Evolutionary conservation across 192 early-diverging fungal genomes (phyloP), one percentile per base, ranked within the genome.

Genomic region (Coemansia sp.): DNA sequence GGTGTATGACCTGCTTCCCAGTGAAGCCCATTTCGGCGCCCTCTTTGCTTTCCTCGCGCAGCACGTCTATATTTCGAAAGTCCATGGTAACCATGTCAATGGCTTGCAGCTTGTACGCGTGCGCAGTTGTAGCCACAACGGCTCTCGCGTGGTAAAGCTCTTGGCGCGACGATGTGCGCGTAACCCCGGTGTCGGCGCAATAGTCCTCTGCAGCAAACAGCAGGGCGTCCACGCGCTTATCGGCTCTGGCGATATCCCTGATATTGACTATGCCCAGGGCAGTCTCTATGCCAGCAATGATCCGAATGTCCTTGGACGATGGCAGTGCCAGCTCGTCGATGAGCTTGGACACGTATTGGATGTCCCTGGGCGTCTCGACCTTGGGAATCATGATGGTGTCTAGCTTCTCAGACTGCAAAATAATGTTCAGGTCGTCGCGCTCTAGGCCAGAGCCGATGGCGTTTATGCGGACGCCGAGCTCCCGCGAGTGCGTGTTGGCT

Each of bases 1-100:
- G 95, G 65, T 98, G 95, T 53, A 98, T 93, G 4, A 93, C 93
- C 72, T 98, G 95, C 80, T 98, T 98, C 44, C 95, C 95, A 15
- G 91, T 87, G 77, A 95, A 98, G 7, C 95, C 95, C 89, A 94
- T 94, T 56, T 88, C 83, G 8, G 88, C 85, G 2, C 91, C 95
- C 72, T 95, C 93, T 18, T 64, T 66, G 53, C 91, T 89, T 76
- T 98, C 95, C 52, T 93, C 93, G 18, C 61, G 70, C 74, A 93
- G 60, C 46, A 88, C 82, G 1, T 78, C 73, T 12, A 72, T 60
- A 74, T 87, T 81, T 50, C 90, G 84, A 61, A 91, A 95, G 70
- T 97, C 93, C 64, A 94, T 87, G 60, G 93, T 94, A 17, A 97
- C 88, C 79, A 96, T 81, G 66, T 98, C 95, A 67, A 98, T 96